Base-by-base conservation (phyloP, 2,329 filamentous ascomycete species). In the Trichophyton mentagrophytes region DNA sequence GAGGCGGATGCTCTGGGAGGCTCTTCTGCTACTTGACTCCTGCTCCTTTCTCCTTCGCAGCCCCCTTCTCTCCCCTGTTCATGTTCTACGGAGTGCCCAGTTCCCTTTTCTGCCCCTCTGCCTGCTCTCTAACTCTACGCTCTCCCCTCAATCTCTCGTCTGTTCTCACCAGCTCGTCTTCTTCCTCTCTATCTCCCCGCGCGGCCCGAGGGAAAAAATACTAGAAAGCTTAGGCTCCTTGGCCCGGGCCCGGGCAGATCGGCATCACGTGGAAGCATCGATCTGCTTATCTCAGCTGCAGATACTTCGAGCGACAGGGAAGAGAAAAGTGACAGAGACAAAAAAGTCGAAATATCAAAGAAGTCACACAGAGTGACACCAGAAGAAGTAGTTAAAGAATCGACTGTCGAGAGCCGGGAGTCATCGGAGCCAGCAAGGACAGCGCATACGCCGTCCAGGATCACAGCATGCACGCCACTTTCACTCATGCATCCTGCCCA, bases 141-240 rank as follows among this genome's bases (percentile, higher is more conserved):
- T 44, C 33, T 13, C 1, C 33, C 9, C 33, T 13, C 33, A 30
- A 51, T 51, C 20, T 27, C 27, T 53, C 47, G 6, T 33, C 27
- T 6, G 22, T 3, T 7, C 22, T 53, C 6, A 1, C 5, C 46
- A 9, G 8, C 30, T 11, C 25, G n/a, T 53, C 15, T 15, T 30
- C 22, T 53, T n/a, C 22, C 8, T 27, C 22, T 33, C 25, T 33
- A 11, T 13, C 22, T 27, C 49, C 49, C 49, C 49, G 49, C 49
- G 49, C 27, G 27, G 27, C 22, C 49, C n/a, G 33, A 25, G 30
- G 25, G 25, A 5, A 53, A 27, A 55, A 55, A 36, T 36, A 33
- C 49, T 55, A 55, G 49, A 55, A 55, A 55, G 49, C 49, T 55
- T 55, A 36, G 49, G 27, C 27, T 33, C 22, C 49, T 55, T 55